Evolutionary conservation across 768 basidiomycete species (phyloP), one percentile per base, ranked within the genome.

Genomic region (Termitomyces sp.): DNA sequence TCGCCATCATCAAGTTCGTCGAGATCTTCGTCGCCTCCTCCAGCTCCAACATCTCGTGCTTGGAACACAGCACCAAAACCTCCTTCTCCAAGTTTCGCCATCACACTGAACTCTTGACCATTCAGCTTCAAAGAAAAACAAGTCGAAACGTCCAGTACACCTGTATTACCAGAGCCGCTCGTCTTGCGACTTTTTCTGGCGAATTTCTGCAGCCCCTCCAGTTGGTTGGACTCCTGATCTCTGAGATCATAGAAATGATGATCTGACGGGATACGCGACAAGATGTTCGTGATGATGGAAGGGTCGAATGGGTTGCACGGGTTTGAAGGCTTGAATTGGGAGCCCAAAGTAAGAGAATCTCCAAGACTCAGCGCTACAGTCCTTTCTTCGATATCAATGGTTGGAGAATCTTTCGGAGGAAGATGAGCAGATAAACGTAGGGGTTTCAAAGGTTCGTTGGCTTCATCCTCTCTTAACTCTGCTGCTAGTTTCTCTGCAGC

Each of bases 41-140:
- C 75, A 32, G 75, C 73, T 7, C 83, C 79, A 12, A 81, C 72
- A 68, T 87, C 81, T 57, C 82, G 80, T 4, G 91, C 92, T 61
- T 88, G 83, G 77, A 96, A 99, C n/a, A 99, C 97, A 3, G 89
- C 83, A 2, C 96, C 97, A 66, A 96, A 99, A 0, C 95, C 93
- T 5, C 97, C 97, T 74, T 99, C 97, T 18, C 97, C 97, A 26
- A 99, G 79, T 71, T 98, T 99, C 61, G 89, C 89, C 3, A 79
- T 75, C 4, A 98, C 84, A 55, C 81, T 82, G 67, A 90, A 93
- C 55, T 76, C 76, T 59, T 81, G 82, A 3, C 80, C 87, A 48
- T 79, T 79, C n/a, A 98, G 75, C 18, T 73, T 75, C 44, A 98
- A 69, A 23, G 81, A 66, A 69, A 89, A 79, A 26, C 68, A 70